Base-by-base conservation (phyloP, 768 basidiomycete species). In the Suillus subaureus region DNA sequence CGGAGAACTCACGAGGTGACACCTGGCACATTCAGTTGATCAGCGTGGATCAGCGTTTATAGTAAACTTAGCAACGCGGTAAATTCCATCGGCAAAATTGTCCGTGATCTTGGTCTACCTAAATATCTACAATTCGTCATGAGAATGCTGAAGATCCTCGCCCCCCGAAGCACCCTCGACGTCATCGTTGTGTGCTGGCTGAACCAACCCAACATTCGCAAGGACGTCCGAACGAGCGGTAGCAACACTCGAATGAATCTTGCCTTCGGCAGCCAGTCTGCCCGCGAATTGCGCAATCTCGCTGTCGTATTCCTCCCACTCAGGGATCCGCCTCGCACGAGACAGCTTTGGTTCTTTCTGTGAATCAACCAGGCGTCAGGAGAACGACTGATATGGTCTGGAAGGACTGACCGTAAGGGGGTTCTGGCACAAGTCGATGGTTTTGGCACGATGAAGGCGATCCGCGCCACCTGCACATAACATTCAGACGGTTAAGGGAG, bases 281-380 rank as follows among this genome's bases (percentile, higher is more conserved):
- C 86, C 84, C 0, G 92, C 89, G 67, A 99, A 94, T 33, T 79
- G 83, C 2, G 96, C 90, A 61, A 99, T 96, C 77, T 99, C 96
- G 6, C 80, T 73, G 75, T 99, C 97, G 73, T 98, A 99, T 58
- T 87, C 86, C 68, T 97, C 95, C 97, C 97, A 99, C 74, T 99
- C 97, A 0, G 97, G 97, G 61, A 99, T 97, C 71, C 95, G 89
- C 43, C 96, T 87, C 4, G 97, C 97, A 28, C 97, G 88, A 4
- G 89, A 86, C 6, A 99, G 84, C 76, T 99, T 99, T 6, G 96
- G 96, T 74, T 99, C 97, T 89, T 99, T 97, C 93, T 97, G 80
- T 37, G 15, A 18, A 67, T 51, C 18, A 39, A 33, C 69, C 31
- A 68, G 23, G 49, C 40, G 54, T 52, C n/a, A 39, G 43, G 56